Evolutionary conservation across 2,329 filamentous ascomycete genomes (phyloP).

Genomic region (Phaeoacremonium minimum): DNA sequence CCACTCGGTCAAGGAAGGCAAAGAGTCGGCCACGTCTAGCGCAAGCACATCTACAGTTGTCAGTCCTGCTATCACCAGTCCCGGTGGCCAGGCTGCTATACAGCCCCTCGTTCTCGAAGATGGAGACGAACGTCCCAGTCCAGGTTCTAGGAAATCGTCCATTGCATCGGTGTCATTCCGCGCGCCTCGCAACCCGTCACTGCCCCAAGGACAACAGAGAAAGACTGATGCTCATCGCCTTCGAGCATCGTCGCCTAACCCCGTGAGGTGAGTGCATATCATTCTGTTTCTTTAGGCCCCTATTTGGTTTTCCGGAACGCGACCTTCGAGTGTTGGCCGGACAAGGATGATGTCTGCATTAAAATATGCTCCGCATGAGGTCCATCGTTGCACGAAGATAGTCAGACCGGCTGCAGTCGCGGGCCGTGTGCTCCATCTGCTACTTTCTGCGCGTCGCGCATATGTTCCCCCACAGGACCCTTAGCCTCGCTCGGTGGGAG

Average conservation of each 20-base stretch:
- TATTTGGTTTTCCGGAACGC: neutral
- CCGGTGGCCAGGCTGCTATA: conserved; percentile 1
- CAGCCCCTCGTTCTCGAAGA: conserved; percentile 23
- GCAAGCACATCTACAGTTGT: conserved; percentile 4
- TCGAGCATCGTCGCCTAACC: conserved; percentile 42
- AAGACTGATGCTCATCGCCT: conserved; percentile 36
- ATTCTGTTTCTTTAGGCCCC: conserved; percentile 2
- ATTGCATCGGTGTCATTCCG: conserved; percentile 43
- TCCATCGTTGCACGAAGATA: neutral
- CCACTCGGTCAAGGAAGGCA: too few species aligned
- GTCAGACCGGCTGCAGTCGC: neutral
- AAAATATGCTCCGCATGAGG: too few species aligned
- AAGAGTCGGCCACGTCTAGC: conserved; percentile 7
- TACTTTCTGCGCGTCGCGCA: too few species aligned
- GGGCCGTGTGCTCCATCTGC: too few species aligned
- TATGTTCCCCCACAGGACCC: too few species aligned
- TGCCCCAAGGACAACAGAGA: conserved; percentile 44
- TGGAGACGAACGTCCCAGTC: conserved; percentile 25
- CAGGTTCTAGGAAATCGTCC: conserved; percentile 38
- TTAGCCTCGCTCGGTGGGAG: too few species aligned
- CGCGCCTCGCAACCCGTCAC: conserved; percentile 32
- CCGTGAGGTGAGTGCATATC: conserved; percentile 36
- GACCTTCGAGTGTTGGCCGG: too few species aligned
- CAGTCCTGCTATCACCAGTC: conserved; percentile 1
- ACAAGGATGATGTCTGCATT: too few species aligned